These are phyloP conservation scores for Austroboletus novae-zelandiae DNA, from an alignment of 1,284 basidiomycete genomes.

Conservation along the genomic window DNA sequence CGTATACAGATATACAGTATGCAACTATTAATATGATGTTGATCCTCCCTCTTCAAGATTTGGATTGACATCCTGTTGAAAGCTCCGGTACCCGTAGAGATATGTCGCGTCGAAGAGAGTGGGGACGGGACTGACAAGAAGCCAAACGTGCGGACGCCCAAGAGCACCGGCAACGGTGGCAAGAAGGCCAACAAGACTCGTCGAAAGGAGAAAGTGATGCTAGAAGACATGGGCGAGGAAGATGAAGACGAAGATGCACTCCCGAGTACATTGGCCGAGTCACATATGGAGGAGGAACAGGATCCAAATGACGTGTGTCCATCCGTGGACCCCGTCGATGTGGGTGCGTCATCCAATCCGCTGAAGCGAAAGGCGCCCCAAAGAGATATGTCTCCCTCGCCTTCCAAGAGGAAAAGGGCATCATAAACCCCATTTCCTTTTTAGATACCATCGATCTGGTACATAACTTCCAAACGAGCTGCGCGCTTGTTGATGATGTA, in stretches of 20 bases:
- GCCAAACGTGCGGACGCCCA: slow-evolving; percentile 19
- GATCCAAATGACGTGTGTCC: neutral
- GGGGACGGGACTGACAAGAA: slow-evolving; percentile 21
- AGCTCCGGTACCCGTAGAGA: slow-evolving; percentile 29
- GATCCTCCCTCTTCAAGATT: slow-evolving; percentile 19
- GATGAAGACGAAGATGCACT: slow-evolving; percentile 27
- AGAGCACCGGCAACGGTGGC: slow-evolving; percentile 8
- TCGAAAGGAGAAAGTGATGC: slow-evolving; percentile 5
- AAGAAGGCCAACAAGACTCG: slow-evolving; percentile 14
- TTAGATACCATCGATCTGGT: neutral
- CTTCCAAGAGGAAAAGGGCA: slow-evolving; percentile 22
- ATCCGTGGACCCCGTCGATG: neutral
- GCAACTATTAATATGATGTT: slow-evolving; percentile 1
- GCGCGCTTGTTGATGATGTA: neutral
- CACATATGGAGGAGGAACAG: neutral
- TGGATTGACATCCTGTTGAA: slow-evolving; percentile 34
- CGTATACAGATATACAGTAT: slow-evolving; percentile 14
- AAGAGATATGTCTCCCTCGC: slow-evolving; percentile 4
- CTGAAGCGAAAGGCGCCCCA: slow-evolving; percentile 22
- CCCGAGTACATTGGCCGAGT: slow-evolving; percentile 8
- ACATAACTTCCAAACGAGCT: too few relatives aligned
- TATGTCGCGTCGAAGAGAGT: slow-evolving; percentile 27
- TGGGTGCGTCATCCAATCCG: slow-evolving; percentile 1
- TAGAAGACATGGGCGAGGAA: slow-evolving; percentile 11
- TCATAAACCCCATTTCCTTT: slow-evolving; percentile 3